Evolutionary conservation across 495 filamentous ascomycete genomes (phyloP).

Genomic region (Hyaloscypha variabilis): DNA sequence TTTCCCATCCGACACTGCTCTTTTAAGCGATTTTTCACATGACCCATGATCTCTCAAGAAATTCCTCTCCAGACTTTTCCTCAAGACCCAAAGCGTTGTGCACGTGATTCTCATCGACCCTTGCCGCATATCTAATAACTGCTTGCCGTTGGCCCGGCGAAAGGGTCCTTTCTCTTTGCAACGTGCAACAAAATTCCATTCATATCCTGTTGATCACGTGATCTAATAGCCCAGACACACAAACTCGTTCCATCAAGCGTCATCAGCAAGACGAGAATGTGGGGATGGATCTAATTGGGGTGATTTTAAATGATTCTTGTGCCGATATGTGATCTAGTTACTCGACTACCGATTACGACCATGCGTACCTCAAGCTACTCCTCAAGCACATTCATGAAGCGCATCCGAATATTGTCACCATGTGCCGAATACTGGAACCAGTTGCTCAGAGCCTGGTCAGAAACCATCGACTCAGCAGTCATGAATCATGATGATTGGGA

Average conservation of each 20-base stretch:
- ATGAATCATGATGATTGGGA: slow-evolving; percentile 17
- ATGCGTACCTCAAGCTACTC: slow-evolving; percentile 13
- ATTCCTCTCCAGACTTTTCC: not conserved
- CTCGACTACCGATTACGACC: slow-evolving; percentile 13
- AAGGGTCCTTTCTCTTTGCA: no score
- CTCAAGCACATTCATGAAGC: slow-evolving; percentile 13
- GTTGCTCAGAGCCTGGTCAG: slow-evolving; percentile 9
- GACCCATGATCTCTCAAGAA: slow-evolving; percentile 3
- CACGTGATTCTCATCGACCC: no score
- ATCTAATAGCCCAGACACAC: no score
- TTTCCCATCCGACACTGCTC: no score
- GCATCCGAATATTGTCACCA: slow-evolving; percentile 10
- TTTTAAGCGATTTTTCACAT: slow-evolving; percentile 5
- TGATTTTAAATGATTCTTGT: slow-evolving; percentile 14
- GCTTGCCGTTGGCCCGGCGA: no score
- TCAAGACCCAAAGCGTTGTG: no score
- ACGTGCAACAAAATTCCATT: no score
- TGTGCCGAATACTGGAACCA: slow-evolving; percentile 13
- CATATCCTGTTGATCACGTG: no score
- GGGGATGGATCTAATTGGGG: not conserved
- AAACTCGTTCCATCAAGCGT: no score
- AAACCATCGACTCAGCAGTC: slow-evolving; percentile 8
- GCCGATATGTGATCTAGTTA: slow-evolving; percentile 16
- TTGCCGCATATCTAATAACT: no score
- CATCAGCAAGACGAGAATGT: slow-evolving; percentile 18